Percentiles rank a stretch among this genome's conserved stretches.
Conservation (phyloP, 1,284 basidiomycete species). For the Xerocomus nothofagi region DNA sequence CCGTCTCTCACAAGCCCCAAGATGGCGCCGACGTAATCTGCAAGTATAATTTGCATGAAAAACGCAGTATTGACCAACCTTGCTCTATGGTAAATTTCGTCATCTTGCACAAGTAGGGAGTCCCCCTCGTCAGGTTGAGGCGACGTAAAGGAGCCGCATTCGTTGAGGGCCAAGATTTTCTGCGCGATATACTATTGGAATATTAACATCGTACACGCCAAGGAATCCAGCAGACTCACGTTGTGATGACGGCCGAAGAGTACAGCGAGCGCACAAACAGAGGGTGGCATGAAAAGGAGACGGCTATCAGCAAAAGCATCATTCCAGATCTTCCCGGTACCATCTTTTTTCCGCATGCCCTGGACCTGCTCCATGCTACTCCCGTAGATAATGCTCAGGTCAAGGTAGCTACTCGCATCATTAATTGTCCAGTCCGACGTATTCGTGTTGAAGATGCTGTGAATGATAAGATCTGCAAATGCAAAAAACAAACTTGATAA, state of each 20-base stretch:
- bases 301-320: conserved; percentile 72
- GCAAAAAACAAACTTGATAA: conserved; percentile 74
- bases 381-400: conserved; percentile 77
- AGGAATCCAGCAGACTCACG: conserved; percentile 38
- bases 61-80: conserved; percentile 73
- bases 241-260: conserved; percentile 77
- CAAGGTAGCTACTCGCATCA: conserved; percentile 72
- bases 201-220: background rate
- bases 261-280: conserved; percentile 65
- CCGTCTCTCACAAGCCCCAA: conserved; percentile 51
- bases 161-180: conserved; percentile 69
- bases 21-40: conserved; percentile 68
- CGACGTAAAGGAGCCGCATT: conserved; percentile 44
- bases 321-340: conserved; percentile 61
- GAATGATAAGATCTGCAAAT: conserved; percentile 76
- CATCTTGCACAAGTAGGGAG: conserved; percentile 51
- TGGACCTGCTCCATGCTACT: conserved; percentile 50
- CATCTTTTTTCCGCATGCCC: conserved; percentile 58
- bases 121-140: conserved; percentile 30
- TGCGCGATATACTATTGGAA: conserved; percentile 64
- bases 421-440: conserved; percentile 57
- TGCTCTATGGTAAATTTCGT: conserved; percentile 75
- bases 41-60: conserved; percentile 65
- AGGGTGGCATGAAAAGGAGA: conserved; percentile 75
- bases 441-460: conserved; percentile 70